Conservation (phyloP, 2,329 filamentous ascomycete genomes). For the Monilinia fructicola region DNA sequence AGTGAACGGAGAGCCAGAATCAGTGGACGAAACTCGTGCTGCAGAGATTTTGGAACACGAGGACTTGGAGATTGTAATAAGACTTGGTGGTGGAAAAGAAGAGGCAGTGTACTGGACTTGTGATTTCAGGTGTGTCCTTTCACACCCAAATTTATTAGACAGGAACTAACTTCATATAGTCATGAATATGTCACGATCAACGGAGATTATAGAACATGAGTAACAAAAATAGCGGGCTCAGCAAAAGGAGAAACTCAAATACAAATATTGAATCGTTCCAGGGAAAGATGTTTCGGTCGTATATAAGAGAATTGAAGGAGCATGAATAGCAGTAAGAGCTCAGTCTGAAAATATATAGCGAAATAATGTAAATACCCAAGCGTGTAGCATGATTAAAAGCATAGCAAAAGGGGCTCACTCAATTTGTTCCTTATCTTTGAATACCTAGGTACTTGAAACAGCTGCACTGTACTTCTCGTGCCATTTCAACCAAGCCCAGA, state of each 20-base stretch:
- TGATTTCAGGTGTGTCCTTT: conserved; percentile 71
- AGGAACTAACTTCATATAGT: conserved; percentile 43
- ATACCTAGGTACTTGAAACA: background rate
- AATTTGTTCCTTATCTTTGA: background rate
- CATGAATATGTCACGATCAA: conserved; percentile 68
- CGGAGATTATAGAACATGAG: conserved; percentile 64
- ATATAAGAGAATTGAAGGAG: background rate
- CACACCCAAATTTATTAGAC: conserved; percentile 18
- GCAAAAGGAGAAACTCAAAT: background rate
- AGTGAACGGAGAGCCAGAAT: conserved; percentile 76
- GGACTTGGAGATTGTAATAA: conserved; percentile 76
- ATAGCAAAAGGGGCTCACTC: background rate
- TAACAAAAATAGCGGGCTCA: background rate
- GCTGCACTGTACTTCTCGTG: background rate
- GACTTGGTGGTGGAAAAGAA: conserved; percentile 65
- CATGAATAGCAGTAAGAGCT: background rate
- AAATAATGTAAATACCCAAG: conserved; percentile 16
- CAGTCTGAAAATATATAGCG: background rate
- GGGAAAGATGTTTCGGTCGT: background rate
- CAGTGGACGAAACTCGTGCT: conserved; percentile 73
- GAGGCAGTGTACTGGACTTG: conserved; percentile 81
- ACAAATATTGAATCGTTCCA: background rate
- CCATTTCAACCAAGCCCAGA: background rate
- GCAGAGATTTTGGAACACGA: conserved; percentile 75
- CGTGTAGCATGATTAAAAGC: background rate